Base-by-base conservation (phyloP, 805 yeast species). In the Candida rishiriensis region DNA sequence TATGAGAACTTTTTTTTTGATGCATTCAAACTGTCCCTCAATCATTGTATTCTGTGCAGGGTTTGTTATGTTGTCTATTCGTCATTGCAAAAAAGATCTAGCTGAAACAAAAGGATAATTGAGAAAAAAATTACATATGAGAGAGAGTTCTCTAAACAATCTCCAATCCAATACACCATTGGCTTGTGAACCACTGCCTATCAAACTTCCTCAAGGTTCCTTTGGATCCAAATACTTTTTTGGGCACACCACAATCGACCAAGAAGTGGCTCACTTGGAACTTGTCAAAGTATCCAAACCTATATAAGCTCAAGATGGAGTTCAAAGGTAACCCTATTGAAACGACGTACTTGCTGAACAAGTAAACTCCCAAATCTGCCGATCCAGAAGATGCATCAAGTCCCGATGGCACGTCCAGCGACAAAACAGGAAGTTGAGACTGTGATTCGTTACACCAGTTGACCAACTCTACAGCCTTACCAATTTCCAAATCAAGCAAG, bases 321-420 rank as follows among this genome's bases (percentile, higher is more conserved):
- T 77, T 73, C 38, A 85, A 61, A 2, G 95, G 95, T 50, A 88
- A 66, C 2, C 93, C 95, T 54, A 82, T 65, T 31, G 90, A 81
- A 3, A 83, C 74, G 32, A 87, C 73, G 66, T 81, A 80, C 46
- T 73, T 74, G 44, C 85, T 68, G 12, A 61, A 54, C 31, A 59
- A 34, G 29, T 50, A 55, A 1, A 41, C 21, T 13, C 53, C 57
- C 17, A 49, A 50, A 29, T 62, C 66, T 5, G 57, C 50, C 14
- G 69, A 65, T 8, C 96, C 97, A 0, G 95, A 78, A 4, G 93
- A 87, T 8, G 89, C 83, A 56, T 87, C 95, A 34, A 84, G 68
- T 4, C 96, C 96, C 1, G 89, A 76, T 4, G 96, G 90, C 26
- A 86, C 76, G 57, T 88, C 96, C 26, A 89, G 59, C 0, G 96